A percentile compares a stretch with the other conserved stretches of the same genome.
Evolutionary conservation across 768 basidiomycete species (phyloP).

Genomic region (Boletus tomentosulus): DNA sequence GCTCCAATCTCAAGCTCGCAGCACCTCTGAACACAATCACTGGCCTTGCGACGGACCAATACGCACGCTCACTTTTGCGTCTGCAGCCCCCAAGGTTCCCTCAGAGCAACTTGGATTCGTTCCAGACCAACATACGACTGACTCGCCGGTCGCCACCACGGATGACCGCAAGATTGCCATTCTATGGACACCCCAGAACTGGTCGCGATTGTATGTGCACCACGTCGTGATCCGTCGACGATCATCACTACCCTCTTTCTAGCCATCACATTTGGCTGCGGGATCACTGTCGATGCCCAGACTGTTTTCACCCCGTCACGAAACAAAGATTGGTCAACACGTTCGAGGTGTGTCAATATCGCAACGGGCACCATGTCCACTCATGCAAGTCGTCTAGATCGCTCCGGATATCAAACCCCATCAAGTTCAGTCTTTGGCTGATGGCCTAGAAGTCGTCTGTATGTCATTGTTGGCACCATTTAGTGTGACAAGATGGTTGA

Average conservation of each 20-base stretch:
- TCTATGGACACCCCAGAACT: constrained; percentile 66
- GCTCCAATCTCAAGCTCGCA: background rate
- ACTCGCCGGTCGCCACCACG: constrained; percentile 50
- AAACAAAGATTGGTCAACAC: constrained; percentile 90
- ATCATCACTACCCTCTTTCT: background rate
- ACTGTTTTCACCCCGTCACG: constrained; percentile 83
- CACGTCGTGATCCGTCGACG: background rate
- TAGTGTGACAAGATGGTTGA: background rate
- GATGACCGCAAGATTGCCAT: constrained; percentile 62
- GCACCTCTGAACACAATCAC: background rate
- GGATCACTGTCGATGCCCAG: constrained; percentile 87
- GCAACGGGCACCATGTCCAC: background rate
- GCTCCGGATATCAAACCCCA: constrained; percentile 67
- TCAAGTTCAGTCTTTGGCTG: constrained; percentile 47
- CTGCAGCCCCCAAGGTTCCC: constrained; percentile 8
- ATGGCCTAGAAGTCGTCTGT: constrained; percentile 79
- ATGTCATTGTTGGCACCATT: constrained; percentile 21
- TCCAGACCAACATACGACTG: constrained; percentile 16
- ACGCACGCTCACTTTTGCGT: background rate
- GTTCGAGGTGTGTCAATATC: constrained; percentile 53
- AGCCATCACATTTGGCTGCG: constrained; percentile 91
- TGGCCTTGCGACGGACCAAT: too few species aligned
- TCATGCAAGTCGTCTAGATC: constrained; percentile 48
- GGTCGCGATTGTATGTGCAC: constrained; percentile 71
- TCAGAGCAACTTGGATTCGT: constrained; percentile 29